Base-by-base conservation (phyloP, 495 filamentous ascomycete genomes). In the Aspergillus affinis region DNA sequence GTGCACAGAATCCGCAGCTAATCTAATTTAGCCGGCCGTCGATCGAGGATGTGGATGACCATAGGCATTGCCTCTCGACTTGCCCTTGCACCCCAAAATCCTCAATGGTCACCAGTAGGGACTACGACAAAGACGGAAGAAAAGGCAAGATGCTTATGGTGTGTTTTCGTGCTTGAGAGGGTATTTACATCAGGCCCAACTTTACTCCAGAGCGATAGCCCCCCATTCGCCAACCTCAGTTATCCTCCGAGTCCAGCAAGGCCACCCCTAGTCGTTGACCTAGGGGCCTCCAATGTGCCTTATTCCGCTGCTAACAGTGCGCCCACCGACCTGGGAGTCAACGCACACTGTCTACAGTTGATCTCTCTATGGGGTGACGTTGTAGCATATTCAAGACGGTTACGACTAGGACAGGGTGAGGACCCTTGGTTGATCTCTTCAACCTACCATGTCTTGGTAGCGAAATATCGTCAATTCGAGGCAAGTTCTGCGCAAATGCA, bases 341-440 rank as follows among this genome's bases (percentile, higher is more conserved):
- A 29, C n/a, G 41, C 55, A 4, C 59, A 63, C 26, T 51, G 15
- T 20, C 48, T 59, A 1, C 51, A 59, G 18, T 18, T 59, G n/a
- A 63, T 51, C 1, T 49, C 46, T 1, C 13, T 55, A 21, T 63
- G 61, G 61, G 30, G 32, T 44, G 45, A 59, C 6, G 23, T 55
- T 4, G 29, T 41, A 4, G 4, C 17, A 26, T 63, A 55, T 51
- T 21, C 59, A 12, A 56, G 21, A 23, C 15, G 46, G 9, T 19
- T 27, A 7, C 55, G 32, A 27, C 18, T 12, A 1, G 52, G 32
- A n/a, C 8, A 45, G 8, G 30, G 44, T 30, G 56, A 63, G 47
- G 29, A 48, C 21, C 55, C 61, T 20, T 63, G 61, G 61, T n/a
- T 29, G 6, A n/a, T 51, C 4, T 20, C 51, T 9, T 63, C 61